phyloP scores from a whole-genome alignment of 2,329 filamentous ascomycete species.

The Trichoderma aggressivum region DNA sequence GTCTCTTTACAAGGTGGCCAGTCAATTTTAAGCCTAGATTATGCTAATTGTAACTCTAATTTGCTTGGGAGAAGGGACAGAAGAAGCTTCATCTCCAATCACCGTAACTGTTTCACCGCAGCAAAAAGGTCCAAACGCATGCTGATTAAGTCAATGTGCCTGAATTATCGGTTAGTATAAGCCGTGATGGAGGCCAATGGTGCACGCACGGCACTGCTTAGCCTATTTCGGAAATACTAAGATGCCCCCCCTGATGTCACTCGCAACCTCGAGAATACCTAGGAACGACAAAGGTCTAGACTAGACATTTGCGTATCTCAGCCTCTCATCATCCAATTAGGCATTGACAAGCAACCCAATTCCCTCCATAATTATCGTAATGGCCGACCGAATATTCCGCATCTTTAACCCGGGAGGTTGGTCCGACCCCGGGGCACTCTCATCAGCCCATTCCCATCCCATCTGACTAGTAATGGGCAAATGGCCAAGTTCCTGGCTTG shows the following conservation, averaged over 20 bases:
- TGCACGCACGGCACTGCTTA: not conserved
- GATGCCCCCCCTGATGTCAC: not conserved
- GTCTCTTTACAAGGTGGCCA: not conserved
- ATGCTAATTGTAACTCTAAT: not conserved
- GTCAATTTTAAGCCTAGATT: not conserved
- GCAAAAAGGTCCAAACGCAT: not conserved
- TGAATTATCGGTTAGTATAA: not conserved
- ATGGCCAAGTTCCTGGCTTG: not conserved
- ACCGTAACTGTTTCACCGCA: not conserved
- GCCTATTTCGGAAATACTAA: slow-evolving; percentile 2
- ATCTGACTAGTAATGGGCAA: not conserved
- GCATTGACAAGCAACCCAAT: not conserved
- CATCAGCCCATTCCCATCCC: not conserved
- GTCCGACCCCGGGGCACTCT: not conserved
- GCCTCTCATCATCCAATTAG: slow-evolving; percentile 3
- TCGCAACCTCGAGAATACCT: not conserved
- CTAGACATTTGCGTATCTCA: not conserved
- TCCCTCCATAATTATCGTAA: slow-evolving; percentile 7
- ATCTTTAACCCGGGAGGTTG: slow-evolving; percentile 33
- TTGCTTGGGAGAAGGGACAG: not conserved
- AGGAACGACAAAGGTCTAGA: not conserved
- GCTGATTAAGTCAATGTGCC: not conserved
- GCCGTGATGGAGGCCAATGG: not conserved
- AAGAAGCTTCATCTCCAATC: not conserved
- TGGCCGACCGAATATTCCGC: slow-evolving; percentile 29